Percentiles rank a stretch among this genome's conserved stretches.
Evolutionary conservation across 1,139 yeast species (phyloP).

Genomic region (Sugiyamaella neomexicana): DNA sequence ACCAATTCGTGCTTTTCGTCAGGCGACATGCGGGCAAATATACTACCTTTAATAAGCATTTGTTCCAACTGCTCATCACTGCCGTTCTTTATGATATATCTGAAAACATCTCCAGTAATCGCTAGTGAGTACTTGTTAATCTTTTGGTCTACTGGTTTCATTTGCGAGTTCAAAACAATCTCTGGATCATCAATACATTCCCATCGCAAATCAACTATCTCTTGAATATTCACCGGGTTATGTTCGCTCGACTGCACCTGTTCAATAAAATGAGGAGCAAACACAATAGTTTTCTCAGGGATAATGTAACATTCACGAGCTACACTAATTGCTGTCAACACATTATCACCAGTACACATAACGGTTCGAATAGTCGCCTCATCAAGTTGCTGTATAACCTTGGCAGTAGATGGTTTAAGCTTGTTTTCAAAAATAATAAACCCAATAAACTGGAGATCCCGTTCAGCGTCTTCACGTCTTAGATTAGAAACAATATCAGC

Average conservation of each 20-base stretch:
- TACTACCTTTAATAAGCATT: constrained; percentile 68
- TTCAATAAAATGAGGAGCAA: constrained; percentile 61
- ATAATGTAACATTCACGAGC: constrained; percentile 80
- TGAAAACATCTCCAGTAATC: constrained; percentile 87
- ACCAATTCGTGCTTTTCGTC: constrained; percentile 97
- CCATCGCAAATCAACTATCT: constrained; percentile 35
- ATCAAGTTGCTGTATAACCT: constrained; percentile 58
- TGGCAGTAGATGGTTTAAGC: constrained; percentile 65
- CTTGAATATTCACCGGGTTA: constrained; percentile 18
- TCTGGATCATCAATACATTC: constrained; percentile 42
- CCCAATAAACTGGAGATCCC: constrained; percentile 71
- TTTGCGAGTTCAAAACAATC: constrained; percentile 52
- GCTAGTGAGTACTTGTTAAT: constrained; percentile 59
- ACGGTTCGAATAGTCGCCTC: constrained; percentile 76
- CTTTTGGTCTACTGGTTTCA: constrained; percentile 18
- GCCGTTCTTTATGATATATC: constrained; percentile 58
- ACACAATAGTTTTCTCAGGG: constrained; percentile 50
- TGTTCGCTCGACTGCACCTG: constrained; percentile 22
- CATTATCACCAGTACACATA: constrained; percentile 98
- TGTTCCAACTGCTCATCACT: constrained; percentile 46
- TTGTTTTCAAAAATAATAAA: constrained; percentile 91
- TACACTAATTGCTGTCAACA: constrained; percentile 91
- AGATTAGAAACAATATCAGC: constrained; percentile 27
- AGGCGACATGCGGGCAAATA: constrained; percentile 97
- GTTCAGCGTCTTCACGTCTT: constrained; percentile 66